Conservation (phyloP, 106 monocot species). For the Cymbidium sinense region DNA sequence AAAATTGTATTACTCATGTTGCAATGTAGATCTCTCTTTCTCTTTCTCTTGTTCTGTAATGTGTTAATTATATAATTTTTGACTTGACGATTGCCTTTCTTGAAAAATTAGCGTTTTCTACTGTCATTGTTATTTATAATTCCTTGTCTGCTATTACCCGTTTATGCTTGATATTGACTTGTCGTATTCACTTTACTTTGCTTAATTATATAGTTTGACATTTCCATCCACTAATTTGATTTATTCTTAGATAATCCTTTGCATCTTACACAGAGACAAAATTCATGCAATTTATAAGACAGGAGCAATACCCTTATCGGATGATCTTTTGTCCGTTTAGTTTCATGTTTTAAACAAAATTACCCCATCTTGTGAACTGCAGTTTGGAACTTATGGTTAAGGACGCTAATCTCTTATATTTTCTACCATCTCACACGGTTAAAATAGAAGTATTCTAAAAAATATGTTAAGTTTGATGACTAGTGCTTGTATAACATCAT, state of each 20-base stretch:
- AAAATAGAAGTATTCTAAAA: too few relatives aligned
- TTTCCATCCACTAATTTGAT: neutral
- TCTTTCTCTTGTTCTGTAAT: too few relatives aligned
- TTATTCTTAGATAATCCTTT: neutral
- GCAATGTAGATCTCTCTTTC: too few relatives aligned
- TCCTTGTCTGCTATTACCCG: neutral
- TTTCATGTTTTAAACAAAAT: conserved; percentile 1
- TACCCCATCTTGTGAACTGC: neutral
- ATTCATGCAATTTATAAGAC: neutral
- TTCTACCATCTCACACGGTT: too few relatives aligned
- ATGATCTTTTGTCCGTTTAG: neutral
- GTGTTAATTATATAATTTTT: too few relatives aligned
- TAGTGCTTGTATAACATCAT: too few relatives aligned
- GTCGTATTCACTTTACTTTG: neutral
- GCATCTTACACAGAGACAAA: neutral
- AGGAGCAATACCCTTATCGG: neutral
- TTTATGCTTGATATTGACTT: neutral
- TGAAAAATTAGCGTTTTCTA: neutral
- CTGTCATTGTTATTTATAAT: neutral
- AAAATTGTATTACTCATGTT: too few relatives aligned
- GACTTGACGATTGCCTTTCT: neutral
- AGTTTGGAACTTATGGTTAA: neutral
- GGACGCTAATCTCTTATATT: too few relatives aligned
- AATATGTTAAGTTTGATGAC: too few relatives aligned
- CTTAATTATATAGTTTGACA: neutral